These are phyloP conservation scores for Gamarada debralockiae DNA, from an alignment of 495 filamentous ascomycete genomes.

Conservation along the genomic window DNA sequence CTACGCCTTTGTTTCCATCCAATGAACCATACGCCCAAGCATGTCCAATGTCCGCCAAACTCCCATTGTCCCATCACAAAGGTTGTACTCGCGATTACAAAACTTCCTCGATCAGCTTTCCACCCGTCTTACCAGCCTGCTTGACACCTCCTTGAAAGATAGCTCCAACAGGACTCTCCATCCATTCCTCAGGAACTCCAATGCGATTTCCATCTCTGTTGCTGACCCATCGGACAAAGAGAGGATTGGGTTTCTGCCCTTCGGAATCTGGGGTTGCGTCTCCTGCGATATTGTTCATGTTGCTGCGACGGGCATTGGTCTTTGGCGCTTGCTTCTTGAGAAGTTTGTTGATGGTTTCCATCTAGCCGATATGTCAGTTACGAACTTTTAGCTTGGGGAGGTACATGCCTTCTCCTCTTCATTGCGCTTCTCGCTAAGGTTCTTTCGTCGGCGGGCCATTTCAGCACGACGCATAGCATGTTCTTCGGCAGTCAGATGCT, in stretches of 20 bases:
- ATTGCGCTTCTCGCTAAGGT: slow-evolving; percentile 95
- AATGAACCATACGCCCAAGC: not conserved
- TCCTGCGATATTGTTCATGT: slow-evolving; percentile 39
- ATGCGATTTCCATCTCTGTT: slow-evolving; percentile 62
- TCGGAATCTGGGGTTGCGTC: slow-evolving; percentile 49
- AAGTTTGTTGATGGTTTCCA: slow-evolving; percentile 97
- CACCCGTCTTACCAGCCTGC: slow-evolving; percentile 24
- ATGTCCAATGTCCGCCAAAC: not conserved
- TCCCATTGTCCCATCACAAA: too few relatives aligned
- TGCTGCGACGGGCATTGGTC: slow-evolving; percentile 52
- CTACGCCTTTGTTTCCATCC: too few relatives aligned
- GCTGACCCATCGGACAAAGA: slow-evolving; percentile 78
- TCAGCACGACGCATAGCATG: slow-evolving; percentile 91
- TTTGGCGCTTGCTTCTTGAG: slow-evolving; percentile 95
- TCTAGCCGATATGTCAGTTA: slow-evolving; percentile 43
- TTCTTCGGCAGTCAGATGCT: slow-evolving; percentile 88
- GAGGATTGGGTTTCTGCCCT: slow-evolving; percentile 52
- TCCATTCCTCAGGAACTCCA: slow-evolving; percentile 79
- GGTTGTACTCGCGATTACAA: slow-evolving; percentile 3
- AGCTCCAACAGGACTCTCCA: slow-evolving; percentile 63
- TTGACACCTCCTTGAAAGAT: slow-evolving; percentile 37
- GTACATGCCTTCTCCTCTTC: slow-evolving; percentile 90
- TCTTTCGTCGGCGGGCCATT: slow-evolving; percentile 93
- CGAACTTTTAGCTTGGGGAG: not conserved
- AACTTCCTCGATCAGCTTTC: slow-evolving; percentile 24